A percentile compares a stretch with the other conserved stretches of the same genome.
phyloP scores from a whole-genome alignment of 208 protist species.

The Trypanosomatidae sp. region DNA sequence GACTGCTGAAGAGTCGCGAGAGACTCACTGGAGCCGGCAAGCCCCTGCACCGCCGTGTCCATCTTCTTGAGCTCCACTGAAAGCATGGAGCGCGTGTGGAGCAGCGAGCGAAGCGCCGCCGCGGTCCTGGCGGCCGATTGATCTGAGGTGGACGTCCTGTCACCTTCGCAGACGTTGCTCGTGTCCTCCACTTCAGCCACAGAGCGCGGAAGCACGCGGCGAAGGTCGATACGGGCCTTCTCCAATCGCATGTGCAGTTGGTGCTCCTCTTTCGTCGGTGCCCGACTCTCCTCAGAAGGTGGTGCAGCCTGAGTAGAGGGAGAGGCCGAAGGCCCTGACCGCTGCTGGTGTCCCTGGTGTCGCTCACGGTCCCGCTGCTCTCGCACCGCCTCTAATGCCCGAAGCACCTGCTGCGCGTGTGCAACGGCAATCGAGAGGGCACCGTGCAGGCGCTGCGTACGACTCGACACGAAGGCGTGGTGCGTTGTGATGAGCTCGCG shows the following conservation, averaged over 20 bases:
- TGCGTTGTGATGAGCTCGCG: slow-evolving; percentile 29
- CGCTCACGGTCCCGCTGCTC: slow-evolving; percentile 27
- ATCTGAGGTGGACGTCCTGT: slow-evolving; percentile 13
- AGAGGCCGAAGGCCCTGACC: neutral
- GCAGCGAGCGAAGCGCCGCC: slow-evolving; percentile 65
- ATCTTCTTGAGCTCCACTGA: slow-evolving; percentile 77
- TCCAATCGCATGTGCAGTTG: slow-evolving; percentile 26
- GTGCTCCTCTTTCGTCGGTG: slow-evolving; percentile 9
- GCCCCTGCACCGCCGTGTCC: slow-evolving; percentile 52
- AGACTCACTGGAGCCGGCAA: slow-evolving; percentile 48
- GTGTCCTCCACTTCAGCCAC: slow-evolving; percentile 40
- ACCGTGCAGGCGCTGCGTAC: slow-evolving; percentile 36
- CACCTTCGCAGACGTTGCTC: slow-evolving; percentile 1
- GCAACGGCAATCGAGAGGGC: slow-evolving; percentile 48
- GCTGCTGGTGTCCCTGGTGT: slow-evolving; percentile 1
- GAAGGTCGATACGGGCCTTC: slow-evolving; percentile 39
- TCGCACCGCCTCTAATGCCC: slow-evolving; percentile 35
- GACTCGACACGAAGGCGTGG: slow-evolving; percentile 28
- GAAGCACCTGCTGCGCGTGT: slow-evolving; percentile 43
- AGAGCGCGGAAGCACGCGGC: slow-evolving; percentile 43
- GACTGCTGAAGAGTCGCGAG: slow-evolving; percentile 46
- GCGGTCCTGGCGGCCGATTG: slow-evolving; percentile 32
- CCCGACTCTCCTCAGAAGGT: neutral
- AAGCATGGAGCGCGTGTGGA: slow-evolving; percentile 75
- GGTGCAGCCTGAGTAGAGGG: neutral